Conservation (phyloP, 805 yeast genomes). For the Hagleromyces aurorensis region DNA sequence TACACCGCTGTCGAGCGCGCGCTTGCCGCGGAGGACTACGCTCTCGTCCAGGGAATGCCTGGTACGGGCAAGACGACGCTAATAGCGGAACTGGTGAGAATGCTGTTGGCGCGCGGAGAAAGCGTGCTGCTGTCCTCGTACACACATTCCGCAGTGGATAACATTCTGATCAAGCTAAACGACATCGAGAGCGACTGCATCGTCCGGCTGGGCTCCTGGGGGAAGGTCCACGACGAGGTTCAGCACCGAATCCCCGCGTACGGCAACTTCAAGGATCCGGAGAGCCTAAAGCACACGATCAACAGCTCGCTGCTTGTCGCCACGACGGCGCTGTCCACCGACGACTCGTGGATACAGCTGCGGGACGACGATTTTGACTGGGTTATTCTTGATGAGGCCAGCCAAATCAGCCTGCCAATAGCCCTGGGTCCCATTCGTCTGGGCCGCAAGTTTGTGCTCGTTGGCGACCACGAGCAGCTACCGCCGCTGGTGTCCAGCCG, state of each 20-base stretch:
- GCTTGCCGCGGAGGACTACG: conserved; percentile 60
- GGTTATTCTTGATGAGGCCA: conserved; percentile 94
- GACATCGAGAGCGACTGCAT: conserved; percentile 41
- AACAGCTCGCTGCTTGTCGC: conserved; percentile 70
- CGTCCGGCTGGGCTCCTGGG: conserved; percentile 57
- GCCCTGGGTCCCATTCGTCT: conserved; percentile 80
- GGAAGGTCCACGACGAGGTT: conserved; percentile 56
- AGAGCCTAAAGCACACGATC: conserved; percentile 41
- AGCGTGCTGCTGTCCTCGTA: conserved; percentile 74
- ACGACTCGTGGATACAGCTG: conserved; percentile 24
- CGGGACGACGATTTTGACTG: conserved; percentile 61
- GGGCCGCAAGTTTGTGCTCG: conserved; percentile 74
- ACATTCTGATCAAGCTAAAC: conserved; percentile 68
- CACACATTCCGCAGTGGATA: conserved; percentile 95
- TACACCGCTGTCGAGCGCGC: conserved; percentile 56
- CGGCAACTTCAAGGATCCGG: conserved; percentile 33
- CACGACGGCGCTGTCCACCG: conserved; percentile 73
- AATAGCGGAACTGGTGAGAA: conserved; percentile 63
- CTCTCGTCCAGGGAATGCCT: conserved; percentile 91
- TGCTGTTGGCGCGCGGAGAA: conserved; percentile 49
- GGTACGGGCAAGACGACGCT: conserved; percentile 96
- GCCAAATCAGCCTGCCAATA: conserved; percentile 87
- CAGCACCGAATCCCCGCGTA: conserved; percentile 43
- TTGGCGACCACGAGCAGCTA: conserved; percentile 94
- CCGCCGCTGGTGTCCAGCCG: conserved; percentile 78